Evolutionary conservation across 169 alveolate species (phyloP), one percentile per base, ranked within the genome.

Genomic region (Eimeria brunetti): DNA sequence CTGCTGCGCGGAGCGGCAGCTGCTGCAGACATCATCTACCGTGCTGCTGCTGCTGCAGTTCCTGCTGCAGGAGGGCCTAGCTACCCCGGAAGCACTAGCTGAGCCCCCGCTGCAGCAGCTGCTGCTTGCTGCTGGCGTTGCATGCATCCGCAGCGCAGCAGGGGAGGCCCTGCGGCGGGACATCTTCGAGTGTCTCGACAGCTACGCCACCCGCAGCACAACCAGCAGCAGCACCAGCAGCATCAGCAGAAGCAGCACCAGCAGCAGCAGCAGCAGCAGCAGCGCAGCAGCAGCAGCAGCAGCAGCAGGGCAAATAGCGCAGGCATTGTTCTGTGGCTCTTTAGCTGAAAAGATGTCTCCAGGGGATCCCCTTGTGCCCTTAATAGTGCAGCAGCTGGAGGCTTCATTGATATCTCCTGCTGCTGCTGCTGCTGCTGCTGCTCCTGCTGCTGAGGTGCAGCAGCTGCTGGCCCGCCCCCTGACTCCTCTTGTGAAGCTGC

Each of bases 51-150:
- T 89, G 89, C 95, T 89, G 58, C 95, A 73, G 60, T 89, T 89
- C 67, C 81, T 89, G 62, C 81, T 89, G 46, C 8, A 46, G 3
- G n/a, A 71, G 1, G 89, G 80, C 22, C 49, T 89, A 11, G 1
- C 67, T 0, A 12, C 60, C 2, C 69, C 80, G 22, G 95, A 73
- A 2, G 89, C 89, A 5, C 33, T 76, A 1, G 89, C 64, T 1
- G 67, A 56, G n/a, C 76, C 81, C 69, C 51, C 7, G 75, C 95
- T 89, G 89, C 95, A 89, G 89, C 95, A 89, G 81, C 73, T 22
- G 67, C 89, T 89, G 80, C 81, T 89, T 62, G 89, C 95, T 38
- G 95, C 88, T 30, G 95, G 95, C 16, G 89, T 73, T 44, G 60
- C 81, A 16, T 58, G 89, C 4, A 89, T 89, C n/a, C 95, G 85